Percentiles rank a stretch among this genome's conserved stretches.
phyloP scores from a whole-genome alignment of 176 grass and related monocot species.

The Zizania latifolia region DNA sequence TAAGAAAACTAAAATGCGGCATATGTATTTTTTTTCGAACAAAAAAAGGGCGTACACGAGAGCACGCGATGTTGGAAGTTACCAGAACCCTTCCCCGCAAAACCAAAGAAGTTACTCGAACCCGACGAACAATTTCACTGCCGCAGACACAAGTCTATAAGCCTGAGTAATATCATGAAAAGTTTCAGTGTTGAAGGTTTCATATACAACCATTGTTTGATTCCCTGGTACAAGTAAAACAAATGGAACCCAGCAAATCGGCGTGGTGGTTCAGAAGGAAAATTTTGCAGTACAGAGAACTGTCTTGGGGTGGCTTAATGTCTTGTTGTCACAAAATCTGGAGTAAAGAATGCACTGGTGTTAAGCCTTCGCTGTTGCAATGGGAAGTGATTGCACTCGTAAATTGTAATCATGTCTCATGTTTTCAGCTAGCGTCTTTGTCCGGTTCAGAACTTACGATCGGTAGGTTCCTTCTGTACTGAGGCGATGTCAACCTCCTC shows the following conservation, averaged over 20 bases:
- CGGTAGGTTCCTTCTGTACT: slow-evolving; percentile 76
- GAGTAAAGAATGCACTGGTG: not conserved
- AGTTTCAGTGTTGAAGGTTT: not conserved
- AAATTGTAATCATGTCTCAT: not conserved
- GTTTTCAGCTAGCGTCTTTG: slow-evolving; percentile 45
- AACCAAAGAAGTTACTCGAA: no score
- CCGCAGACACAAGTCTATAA: not conserved
- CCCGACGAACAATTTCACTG: not conserved
- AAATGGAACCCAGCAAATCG: not conserved
- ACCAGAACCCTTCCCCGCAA: no score
- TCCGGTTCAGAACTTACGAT: slow-evolving; percentile 67
- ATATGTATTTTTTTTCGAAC: no score
- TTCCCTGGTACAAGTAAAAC: slow-evolving; percentile 11
- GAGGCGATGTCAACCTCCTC: slow-evolving; percentile 69
- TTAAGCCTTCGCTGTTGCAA: not conserved
- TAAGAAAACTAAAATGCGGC: no score
- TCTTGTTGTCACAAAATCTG: slow-evolving; percentile 1
- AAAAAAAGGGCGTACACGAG: no score
- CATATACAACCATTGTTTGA: not conserved
- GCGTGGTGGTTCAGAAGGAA: not conserved
- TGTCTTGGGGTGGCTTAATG: not conserved
- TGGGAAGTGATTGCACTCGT: not conserved
- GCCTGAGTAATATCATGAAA: no score
- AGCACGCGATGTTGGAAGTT: no score
- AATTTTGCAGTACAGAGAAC: slow-evolving; percentile 20